These are phyloP conservation scores for Nitzschia palea DNA, from an alignment of 108 stramenopile species.

Conservation along the genomic window DNA sequence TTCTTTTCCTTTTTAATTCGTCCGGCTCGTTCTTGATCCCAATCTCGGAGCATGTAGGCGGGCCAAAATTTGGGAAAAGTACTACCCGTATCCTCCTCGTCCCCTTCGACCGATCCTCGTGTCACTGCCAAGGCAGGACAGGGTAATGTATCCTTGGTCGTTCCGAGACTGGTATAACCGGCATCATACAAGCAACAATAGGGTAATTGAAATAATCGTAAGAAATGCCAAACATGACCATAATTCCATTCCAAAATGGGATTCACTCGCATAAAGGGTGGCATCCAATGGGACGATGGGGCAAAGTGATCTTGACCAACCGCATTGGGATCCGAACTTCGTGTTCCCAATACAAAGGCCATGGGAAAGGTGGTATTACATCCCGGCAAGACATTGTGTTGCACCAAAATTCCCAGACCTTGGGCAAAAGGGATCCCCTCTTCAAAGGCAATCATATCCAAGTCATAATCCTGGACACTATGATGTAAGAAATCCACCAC, in stretches of 20 bases:
- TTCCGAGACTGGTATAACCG: conserved; percentile 97
- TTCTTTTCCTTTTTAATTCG: conserved; percentile 36
- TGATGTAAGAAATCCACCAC: conserved; percentile 56
- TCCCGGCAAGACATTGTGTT: conserved; percentile 36
- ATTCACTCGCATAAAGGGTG: conserved; percentile 97
- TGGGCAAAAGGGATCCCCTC: conserved; percentile 57
- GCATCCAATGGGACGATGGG: conserved; percentile 90
- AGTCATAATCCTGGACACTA: conserved; percentile 76
- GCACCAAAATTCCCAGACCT: conserved; percentile 70
- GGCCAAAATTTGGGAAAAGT: conserved; percentile 70
- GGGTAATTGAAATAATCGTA: conserved; percentile 83
- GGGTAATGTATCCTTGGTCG: conserved; percentile 83
- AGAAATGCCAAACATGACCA: conserved; percentile 92
- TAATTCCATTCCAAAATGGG: conserved; percentile 94
- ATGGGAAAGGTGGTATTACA: conserved; percentile 49
- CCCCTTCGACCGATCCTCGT: neutral
- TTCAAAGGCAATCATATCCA: conserved; percentile 87
- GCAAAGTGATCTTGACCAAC: conserved; percentile 72
- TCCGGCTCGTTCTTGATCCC: conserved; percentile 80
- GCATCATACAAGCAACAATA: conserved; percentile 94
- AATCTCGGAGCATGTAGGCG: conserved; percentile 86
- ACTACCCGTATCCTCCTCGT: neutral
- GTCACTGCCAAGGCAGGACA: conserved; percentile 85
- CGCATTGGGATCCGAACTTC: conserved; percentile 94
- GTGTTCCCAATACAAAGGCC: conserved; percentile 95